A percentile compares a stretch with the other conserved stretches of the same genome.
These are phyloP conservation scores for Escovopsis sp. DNA, from an alignment of 2,329 filamentous ascomycete species.

Conservation along the genomic window DNA sequence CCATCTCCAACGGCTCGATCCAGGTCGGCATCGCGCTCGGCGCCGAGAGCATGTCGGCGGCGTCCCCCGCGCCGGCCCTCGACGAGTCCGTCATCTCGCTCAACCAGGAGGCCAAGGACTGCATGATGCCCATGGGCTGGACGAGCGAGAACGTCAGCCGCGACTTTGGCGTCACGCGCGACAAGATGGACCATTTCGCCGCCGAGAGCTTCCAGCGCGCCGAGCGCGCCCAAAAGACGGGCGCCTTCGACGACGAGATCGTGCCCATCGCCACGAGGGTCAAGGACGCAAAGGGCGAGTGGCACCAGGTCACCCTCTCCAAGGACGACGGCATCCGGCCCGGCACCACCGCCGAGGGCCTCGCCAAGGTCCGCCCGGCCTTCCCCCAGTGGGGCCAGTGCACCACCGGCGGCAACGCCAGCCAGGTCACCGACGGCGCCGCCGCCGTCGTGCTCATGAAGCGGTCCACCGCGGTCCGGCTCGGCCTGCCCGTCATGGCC, in stretches of 20 bases:
- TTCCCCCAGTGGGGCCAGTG: conserved; percentile 72
- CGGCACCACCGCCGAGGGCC: conserved; percentile 70
- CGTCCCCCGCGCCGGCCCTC: conserved; percentile 57
- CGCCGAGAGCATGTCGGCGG: conserved; percentile 73
- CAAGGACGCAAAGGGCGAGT: conserved; percentile 70
- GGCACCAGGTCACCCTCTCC: conserved; percentile 62
- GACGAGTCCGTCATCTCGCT: conserved; percentile 56
- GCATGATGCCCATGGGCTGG: conserved; percentile 94
- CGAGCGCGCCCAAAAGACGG: conserved; percentile 78
- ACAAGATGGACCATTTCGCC: conserved; percentile 72
- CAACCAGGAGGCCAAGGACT: conserved; percentile 68
- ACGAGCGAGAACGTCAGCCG: conserved; percentile 90
- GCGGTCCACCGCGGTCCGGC: conserved; percentile 71
- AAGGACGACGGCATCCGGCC: conserved; percentile 83
- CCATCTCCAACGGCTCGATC: conserved; percentile 68
- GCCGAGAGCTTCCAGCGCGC: conserved; percentile 79
- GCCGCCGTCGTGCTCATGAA: conserved; percentile 89
- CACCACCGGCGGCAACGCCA: conserved; percentile 84
- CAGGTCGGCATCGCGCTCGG: conserved; percentile 78
- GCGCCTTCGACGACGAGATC: conserved; percentile 90
- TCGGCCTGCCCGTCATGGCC: conserved; percentile 81
- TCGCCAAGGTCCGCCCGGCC: conserved; percentile 75
- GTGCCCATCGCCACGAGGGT: conserved; percentile 69
- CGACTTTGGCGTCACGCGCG: conserved; percentile 73
- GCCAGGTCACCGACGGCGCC: conserved; percentile 87